Base-by-base conservation (phyloP, 371 early-diverging fungal genomes). In the Apophysomyces variabilis region DNA sequence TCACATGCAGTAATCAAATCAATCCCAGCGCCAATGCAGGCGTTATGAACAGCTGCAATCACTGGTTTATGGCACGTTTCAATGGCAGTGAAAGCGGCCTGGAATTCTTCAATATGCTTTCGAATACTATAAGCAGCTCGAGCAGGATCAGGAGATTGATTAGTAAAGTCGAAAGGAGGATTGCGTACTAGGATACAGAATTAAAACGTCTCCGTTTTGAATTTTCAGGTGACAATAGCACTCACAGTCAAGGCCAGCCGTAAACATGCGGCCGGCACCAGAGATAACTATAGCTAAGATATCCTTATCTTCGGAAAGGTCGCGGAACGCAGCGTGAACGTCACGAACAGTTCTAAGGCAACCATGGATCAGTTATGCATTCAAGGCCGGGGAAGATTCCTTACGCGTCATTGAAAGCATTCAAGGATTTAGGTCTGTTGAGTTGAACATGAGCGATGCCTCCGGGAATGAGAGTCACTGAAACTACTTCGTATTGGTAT, bases 1-100 rank as follows among this genome's bases (percentile, higher is more conserved):
- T 98, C 99, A 75, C 94, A 93, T 3, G 97, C 96, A 4, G 95
- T 90, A 14, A 91, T 85, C 65, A 96, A 71, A 72, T 96, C 96
- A 47, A 97, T 87, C 6, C 96, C 97, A 18, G 89, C 94, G 21
- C 99, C 99, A 67, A 96, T 85, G 72, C 97, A 96, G 1, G 82
- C 87, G 58, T 89, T 90, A 61, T 97, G 95, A 58, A 97, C 80
- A n/a, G 90, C 94, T 9, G 89, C 92, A 68, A 98, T 90, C 5
- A 97, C 96, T 16, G 98, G 95, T 67, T 92, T 90, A 66, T 87
- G 77, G 72, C 97, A 97, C 35, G 69, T 58, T 73, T 96, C 97
- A 59, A 96, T 87, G 11, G 91, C 87, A 12, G 88, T 88, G 59
- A 94, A 75, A 12, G 88, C 77, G 41, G 75, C 84, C 82, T 94